Evolutionary conservation across 768 basidiomycete genomes (phyloP).

Genomic region (Gloeopeniophorella convolvens): DNA sequence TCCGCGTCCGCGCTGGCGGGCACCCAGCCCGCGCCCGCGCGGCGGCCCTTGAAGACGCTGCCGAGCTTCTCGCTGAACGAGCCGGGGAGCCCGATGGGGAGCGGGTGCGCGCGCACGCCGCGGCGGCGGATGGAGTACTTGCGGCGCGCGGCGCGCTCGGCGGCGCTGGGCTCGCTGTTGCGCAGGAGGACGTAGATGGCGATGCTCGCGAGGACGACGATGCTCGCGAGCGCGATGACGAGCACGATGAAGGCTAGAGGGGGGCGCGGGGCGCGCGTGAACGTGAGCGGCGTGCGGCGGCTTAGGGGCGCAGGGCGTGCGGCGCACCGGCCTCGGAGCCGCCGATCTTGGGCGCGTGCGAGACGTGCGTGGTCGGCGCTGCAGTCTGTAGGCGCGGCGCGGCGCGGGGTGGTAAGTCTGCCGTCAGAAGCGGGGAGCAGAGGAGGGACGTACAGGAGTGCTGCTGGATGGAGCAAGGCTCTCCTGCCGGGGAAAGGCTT

Average conservation of each 20-base stretch:
- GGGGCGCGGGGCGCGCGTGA: slow-evolving; percentile 2
- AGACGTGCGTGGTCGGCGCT: neutral
- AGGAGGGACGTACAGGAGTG: neutral
- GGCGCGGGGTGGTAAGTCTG: too few relatives aligned
- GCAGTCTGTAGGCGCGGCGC: neutral
- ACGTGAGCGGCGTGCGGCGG: too few relatives aligned
- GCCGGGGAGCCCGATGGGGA: slow-evolving; percentile 19
- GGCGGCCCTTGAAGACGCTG: slow-evolving; percentile 18
- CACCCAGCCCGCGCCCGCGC: slow-evolving; percentile 12
- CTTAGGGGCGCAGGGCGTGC: neutral
- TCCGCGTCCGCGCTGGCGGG: too few relatives aligned
- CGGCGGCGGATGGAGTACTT: slow-evolving; percentile 13
- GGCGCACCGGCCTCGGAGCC: slow-evolving; percentile 18
- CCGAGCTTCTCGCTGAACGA: slow-evolving; percentile 18
- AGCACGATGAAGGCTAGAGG: slow-evolving; percentile 45
- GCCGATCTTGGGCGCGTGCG: slow-evolving; percentile 10
- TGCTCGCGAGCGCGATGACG: slow-evolving; percentile 45
- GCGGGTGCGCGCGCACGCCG: slow-evolving; percentile 9
- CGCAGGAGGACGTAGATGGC: slow-evolving; percentile 54
- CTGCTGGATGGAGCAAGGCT: neutral
- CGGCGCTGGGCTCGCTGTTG: slow-evolving; percentile 38
- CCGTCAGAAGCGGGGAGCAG: too few relatives aligned
- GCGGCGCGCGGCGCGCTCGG: slow-evolving; percentile 31
- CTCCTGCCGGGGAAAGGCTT: neutral
- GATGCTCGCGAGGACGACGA: slow-evolving; percentile 47